Evolutionary conservation across 2,329 filamentous ascomycete species (phyloP), one percentile per base, ranked within the genome.

Genomic region (Trichoderma sp.): DNA sequence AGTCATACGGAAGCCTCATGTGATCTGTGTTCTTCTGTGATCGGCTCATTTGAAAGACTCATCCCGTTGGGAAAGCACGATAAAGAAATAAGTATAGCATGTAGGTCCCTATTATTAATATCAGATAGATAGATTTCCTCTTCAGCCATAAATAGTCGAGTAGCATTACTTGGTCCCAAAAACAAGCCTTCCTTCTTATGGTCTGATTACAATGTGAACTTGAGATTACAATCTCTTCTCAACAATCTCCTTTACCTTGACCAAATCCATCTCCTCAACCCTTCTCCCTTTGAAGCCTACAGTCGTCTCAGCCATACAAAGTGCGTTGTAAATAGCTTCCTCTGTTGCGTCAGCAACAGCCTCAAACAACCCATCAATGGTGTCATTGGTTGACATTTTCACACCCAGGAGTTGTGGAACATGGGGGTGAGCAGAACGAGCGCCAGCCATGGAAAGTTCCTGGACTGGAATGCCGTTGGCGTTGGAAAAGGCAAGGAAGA

Each of bases 401-500:
- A 75, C 63, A 1, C 34, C 39, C 9, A 70, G 28, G 0, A 73
- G 67, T 1, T 72, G 36, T 21, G 71, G 71, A 36, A n/a, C 21
- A 26, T 58, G 65, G 8, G 60, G 51, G 4, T 36, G 7, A 2
- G 39, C 21, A 18, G 28, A 24, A 6, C 30, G 32, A 15, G 30
- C 39, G 8, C 47, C 51, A 8, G 26, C 1, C 14, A 32, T 15
- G 3, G 73, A 70, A 1, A 79, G 51, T 7, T 77, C 73, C 75
- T 86, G 84, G 47, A 75, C 71, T 0, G 79, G 77, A 4, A 89
- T 80, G 57, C 83, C 81, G 72, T 86, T 88, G 6, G 83, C 89
- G 0, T 90, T 92, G 8, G 89, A 91, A 72, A 92, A 88, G 4
- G 90, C 90, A 3, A 92, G 81, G 77, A 92, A 91, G 72, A 92